Evolutionary conservation across 2,329 filamentous ascomycete genomes (phyloP).

Genomic region (Colletotrichum tabaci): DNA sequence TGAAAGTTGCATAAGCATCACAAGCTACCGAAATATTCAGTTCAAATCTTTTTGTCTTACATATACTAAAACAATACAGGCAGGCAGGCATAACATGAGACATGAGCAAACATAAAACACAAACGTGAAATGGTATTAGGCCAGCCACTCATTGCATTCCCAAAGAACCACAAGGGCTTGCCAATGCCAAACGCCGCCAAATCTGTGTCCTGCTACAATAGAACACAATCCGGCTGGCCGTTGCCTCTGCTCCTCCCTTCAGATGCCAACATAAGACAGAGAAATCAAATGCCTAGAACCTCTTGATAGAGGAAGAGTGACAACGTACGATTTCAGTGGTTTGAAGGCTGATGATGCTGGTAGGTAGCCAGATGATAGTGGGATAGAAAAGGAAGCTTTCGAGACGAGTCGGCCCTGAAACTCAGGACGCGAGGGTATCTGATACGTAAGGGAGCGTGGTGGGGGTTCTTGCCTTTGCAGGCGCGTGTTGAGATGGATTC

Average conservation of each 20-base stretch:
- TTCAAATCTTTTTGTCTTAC: conserved; percentile 3
- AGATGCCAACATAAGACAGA: conserved; percentile 5
- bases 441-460: conserved; percentile 38
- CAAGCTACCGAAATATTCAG: neutral
- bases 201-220: conserved; percentile 20
- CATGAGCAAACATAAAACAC: conserved; percentile 31
- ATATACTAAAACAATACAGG: conserved; percentile 24
- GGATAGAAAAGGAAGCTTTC: conserved; percentile 42
- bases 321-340: conserved; percentile 7
- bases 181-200: conserved; percentile 39
- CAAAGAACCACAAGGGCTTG: conserved; percentile 21
- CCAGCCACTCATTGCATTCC: conserved; percentile 30
- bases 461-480: conserved; percentile 4
- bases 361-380: conserved; percentile 3
- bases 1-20: neutral
- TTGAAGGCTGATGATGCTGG: conserved; percentile 1
- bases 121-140: conserved; percentile 27
- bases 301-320: neutral
- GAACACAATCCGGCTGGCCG: conserved; percentile 5
- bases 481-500: conserved; percentile 19
- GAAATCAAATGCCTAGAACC: conserved; percentile 6
- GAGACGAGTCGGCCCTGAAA: conserved; percentile 31
- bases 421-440: conserved; percentile 42
- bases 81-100: conserved; percentile 33
- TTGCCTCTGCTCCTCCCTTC: neutral